Evolutionary conservation across 148 eudicot species (phyloP).

Genomic region (Nepenthes mirabilis): DNA sequence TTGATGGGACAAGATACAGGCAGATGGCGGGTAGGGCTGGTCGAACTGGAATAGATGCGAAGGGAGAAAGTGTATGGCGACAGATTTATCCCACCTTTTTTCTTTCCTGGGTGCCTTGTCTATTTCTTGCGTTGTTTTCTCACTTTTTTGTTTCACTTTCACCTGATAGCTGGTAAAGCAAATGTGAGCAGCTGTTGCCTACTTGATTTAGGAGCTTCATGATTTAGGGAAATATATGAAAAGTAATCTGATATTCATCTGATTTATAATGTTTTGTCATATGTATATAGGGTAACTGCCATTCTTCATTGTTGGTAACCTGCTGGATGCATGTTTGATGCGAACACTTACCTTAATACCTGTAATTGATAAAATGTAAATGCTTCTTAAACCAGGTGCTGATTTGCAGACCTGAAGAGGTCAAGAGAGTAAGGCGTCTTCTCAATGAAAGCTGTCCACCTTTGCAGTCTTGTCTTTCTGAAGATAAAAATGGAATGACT

Average conservation of each 20-base stretch:
- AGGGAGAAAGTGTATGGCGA: constrained; percentile 96
- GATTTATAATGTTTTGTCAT: background rate
- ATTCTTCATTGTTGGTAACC: background rate
- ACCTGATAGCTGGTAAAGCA: too few relatives aligned
- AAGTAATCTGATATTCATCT: too few relatives aligned
- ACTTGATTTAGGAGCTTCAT: too few relatives aligned
- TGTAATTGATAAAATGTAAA: background rate
- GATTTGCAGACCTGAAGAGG: constrained; percentile 82
- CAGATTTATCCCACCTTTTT: constrained; percentile 1
- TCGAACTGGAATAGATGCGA: constrained; percentile 96
- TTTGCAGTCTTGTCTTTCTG: constrained; percentile 92
- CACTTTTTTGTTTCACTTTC: background rate
- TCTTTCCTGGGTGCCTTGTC: background rate
- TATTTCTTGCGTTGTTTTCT: constrained; percentile 5
- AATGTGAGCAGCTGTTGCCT: too few relatives aligned
- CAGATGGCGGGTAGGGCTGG: constrained; percentile 99
- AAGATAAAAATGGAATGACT: constrained; percentile 99
- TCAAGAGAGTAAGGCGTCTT: constrained; percentile 57
- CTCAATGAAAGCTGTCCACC: constrained; percentile 89
- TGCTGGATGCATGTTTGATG: background rate
- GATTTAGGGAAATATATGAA: too few relatives aligned
- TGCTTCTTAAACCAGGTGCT: constrained; percentile 45
- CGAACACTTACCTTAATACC: background rate
- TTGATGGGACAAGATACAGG: constrained; percentile 88
- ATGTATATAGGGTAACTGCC: background rate